A percentile compares a stretch with the other conserved stretches of the same genome.
phyloP scores from a whole-genome alignment of 805 yeast species.

The Zygosaccharomyces bailii region DNA sequence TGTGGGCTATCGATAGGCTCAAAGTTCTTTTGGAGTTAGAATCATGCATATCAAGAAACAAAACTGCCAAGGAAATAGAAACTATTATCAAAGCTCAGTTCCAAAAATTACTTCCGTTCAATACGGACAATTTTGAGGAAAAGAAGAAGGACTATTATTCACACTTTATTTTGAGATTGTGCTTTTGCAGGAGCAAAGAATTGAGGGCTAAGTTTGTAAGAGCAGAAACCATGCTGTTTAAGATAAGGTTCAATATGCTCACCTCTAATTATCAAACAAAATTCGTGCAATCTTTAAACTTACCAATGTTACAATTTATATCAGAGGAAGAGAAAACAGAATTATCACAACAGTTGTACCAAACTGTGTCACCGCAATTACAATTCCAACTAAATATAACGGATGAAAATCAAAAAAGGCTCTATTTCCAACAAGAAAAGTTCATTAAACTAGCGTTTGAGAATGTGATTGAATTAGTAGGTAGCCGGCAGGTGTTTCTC shows the following conservation, averaged over 20 bases:
- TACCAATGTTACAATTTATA: constrained; percentile 67
- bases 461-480: constrained; percentile 71
- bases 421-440: constrained; percentile 54
- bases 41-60: constrained; percentile 62
- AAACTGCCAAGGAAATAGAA: constrained; percentile 62
- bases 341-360: constrained; percentile 47
- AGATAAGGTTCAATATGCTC: constrained; percentile 62
- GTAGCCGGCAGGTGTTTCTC: constrained; percentile 65
- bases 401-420: constrained; percentile 44
- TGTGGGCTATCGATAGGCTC: constrained; percentile 92
- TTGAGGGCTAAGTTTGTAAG: constrained; percentile 73
- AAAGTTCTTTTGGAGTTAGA: constrained; percentile 83
- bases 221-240: constrained; percentile 73
- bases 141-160: constrained; percentile 88
- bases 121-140: constrained; percentile 48
- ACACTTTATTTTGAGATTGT: constrained; percentile 82
- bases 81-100: constrained; percentile 61
- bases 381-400: constrained; percentile 37
- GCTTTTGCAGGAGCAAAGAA: constrained; percentile 85
- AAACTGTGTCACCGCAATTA: constrained; percentile 48
- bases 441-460: constrained; percentile 88
- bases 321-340: constrained; percentile 55
- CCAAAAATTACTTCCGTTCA: constrained; percentile 56
- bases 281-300: constrained; percentile 61
- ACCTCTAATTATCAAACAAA: constrained; percentile 63